Evolutionary conservation across 2,329 filamentous ascomycete genomes (phyloP).

Genomic region (Fusarium sp.): DNA sequence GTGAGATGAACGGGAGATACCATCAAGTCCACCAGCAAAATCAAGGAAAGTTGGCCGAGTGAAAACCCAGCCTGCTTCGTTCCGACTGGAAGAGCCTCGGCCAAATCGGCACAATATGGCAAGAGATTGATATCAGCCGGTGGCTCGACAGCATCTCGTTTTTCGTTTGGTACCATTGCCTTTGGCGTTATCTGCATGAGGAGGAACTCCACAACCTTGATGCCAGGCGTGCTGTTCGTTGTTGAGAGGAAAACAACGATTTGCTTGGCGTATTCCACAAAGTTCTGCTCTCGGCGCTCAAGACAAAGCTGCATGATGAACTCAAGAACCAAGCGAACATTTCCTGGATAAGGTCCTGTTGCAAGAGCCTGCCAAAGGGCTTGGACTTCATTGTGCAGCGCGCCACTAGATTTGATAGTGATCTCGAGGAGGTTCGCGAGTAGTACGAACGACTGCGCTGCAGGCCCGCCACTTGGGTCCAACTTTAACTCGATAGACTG

Average conservation of each 20-base stretch:
- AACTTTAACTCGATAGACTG: conserved; percentile 93
- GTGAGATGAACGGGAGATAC: conserved; percentile 88
- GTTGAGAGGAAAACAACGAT: conserved; percentile 96
- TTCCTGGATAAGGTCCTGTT: conserved; percentile 91
- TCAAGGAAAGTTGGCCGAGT: conserved; percentile 90
- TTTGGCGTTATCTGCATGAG: conserved; percentile 92
- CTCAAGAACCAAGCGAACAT: conserved; percentile 93
- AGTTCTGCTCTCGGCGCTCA: conserved; percentile 95
- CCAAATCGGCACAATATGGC: conserved; percentile 90
- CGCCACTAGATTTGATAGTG: conserved; percentile 89
- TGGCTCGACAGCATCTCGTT: conserved; percentile 74
- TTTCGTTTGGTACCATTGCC: conserved; percentile 95
- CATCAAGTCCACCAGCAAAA: conserved; percentile 95
- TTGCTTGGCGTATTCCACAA: conserved; percentile 97
- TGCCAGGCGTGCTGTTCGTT: conserved; percentile 77
- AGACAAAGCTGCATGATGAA: conserved; percentile 96
- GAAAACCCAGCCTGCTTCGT: conserved; percentile 95
- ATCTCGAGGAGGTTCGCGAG: conserved; percentile 96
- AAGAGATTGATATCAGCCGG: conserved; percentile 80
- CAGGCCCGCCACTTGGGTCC: conserved; percentile 91
- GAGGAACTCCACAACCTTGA: conserved; percentile 94
- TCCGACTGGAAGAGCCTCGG: conserved; percentile 82
- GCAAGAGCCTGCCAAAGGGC: conserved; percentile 97
- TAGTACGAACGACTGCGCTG: conserved; percentile 92
- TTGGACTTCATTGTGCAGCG: conserved; percentile 95